phyloP scores from a whole-genome alignment of 306 rosid genomes.

The Prunus fruticosa region DNA sequence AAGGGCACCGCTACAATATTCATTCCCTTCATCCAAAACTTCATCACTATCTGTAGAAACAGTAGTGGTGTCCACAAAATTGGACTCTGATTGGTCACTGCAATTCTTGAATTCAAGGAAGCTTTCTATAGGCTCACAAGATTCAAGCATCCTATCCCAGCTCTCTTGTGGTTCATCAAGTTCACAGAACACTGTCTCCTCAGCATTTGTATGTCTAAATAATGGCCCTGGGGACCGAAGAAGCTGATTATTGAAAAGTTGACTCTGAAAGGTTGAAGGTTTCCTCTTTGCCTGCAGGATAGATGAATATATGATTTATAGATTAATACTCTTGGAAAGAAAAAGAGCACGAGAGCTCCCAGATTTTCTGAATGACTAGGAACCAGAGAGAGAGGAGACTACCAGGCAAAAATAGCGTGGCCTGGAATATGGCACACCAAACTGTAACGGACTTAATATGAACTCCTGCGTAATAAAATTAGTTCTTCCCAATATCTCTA shows the following conservation, averaged over 20 bases:
- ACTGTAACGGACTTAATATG: slow-evolving; percentile 86
- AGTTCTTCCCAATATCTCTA: slow-evolving; percentile 62
- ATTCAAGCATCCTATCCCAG: slow-evolving; percentile 46
- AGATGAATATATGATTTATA: slow-evolving; percentile 15
- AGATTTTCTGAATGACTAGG: slow-evolving; percentile 5
- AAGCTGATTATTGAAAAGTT: slow-evolving; percentile 41
- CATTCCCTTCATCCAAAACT: slow-evolving; percentile 24
- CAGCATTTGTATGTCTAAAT: slow-evolving; percentile 35
- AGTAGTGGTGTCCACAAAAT: slow-evolving; percentile 22
- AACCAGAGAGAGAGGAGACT: slow-evolving; percentile 25
- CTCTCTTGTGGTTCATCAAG: slow-evolving; percentile 42
- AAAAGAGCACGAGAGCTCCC: neutral
- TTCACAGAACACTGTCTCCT: slow-evolving; percentile 25
- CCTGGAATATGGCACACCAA: slow-evolving; percentile 95
- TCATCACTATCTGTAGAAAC: slow-evolving; percentile 19
- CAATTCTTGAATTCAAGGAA: slow-evolving; percentile 62
- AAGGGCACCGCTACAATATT: slow-evolving; percentile 25
- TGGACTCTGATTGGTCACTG: slow-evolving; percentile 26
- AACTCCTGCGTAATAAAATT: slow-evolving; percentile 73
- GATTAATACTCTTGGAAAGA: neutral
- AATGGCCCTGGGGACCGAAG: slow-evolving; percentile 54
- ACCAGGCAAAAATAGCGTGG: slow-evolving; percentile 98
- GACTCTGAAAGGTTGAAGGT: slow-evolving; percentile 56
- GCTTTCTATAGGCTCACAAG: slow-evolving; percentile 69
- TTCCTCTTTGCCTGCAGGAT: slow-evolving; percentile 73